Conservation (phyloP, 768 basidiomycete genomes). For the Termitomyces sp. region DNA sequence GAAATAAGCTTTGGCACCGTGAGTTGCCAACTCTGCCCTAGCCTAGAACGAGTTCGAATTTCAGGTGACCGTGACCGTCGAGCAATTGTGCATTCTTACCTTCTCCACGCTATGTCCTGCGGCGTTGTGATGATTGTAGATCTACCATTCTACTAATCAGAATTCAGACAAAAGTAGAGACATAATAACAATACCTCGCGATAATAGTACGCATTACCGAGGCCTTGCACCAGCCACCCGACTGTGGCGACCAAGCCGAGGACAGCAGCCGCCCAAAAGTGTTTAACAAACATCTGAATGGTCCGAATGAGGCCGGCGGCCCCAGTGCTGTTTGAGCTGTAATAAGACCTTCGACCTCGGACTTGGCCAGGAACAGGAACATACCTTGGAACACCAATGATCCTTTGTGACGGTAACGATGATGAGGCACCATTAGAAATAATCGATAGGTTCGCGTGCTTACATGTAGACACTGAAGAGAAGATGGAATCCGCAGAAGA, state of each 20-base stretch:
- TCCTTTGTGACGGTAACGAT: conserved; percentile 45
- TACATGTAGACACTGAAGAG: conserved; percentile 90
- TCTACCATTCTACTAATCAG: conserved; percentile 33
- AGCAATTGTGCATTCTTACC: conserved; percentile 32
- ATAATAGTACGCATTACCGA: conserved; percentile 78
- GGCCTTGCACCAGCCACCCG: conserved; percentile 84
- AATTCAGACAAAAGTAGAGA: conserved; percentile 8
- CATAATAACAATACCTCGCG: conserved; percentile 49
- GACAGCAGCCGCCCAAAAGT: conserved; percentile 74
- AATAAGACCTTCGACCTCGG: conserved; percentile 28
- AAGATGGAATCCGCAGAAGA: conserved; percentile 94
- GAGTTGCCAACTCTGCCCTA: conserved; percentile 73
- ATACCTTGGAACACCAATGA: conserved; percentile 88
- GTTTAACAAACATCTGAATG: conserved; percentile 69
- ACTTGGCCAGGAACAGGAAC: conserved; percentile 19
- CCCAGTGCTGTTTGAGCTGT: conserved; percentile 58
- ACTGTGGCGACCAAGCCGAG: conserved; percentile 76
- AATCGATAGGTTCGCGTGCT: conserved; percentile 22
- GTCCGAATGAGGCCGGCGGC: conserved; percentile 94
- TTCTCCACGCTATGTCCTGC: conserved; percentile 88
- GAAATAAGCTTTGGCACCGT: conserved; percentile 87
- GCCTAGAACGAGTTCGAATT: conserved; percentile 42
- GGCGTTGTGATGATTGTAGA: conserved; percentile 71
- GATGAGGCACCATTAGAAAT: conserved; percentile 21
- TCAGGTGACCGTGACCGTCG: background rate